Evolutionary conservation across 441 rosid genomes (phyloP).

Genomic region (Hypseocharis bilobata): DNA sequence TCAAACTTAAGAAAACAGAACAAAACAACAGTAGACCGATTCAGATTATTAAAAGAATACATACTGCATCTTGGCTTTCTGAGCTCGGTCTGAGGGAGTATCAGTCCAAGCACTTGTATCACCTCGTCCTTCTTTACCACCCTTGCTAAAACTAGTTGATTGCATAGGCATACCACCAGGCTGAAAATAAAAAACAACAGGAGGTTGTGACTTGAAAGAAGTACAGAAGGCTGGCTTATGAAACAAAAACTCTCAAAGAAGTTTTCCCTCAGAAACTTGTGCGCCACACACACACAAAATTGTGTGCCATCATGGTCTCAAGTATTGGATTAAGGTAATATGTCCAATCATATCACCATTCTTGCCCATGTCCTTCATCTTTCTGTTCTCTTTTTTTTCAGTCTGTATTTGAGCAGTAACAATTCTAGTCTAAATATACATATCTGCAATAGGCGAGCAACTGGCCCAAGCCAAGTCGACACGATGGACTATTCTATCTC

Average conservation of each 20-base stretch:
- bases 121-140: constrained; percentile 69
- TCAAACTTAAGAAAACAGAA: background rate
- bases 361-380: too few relatives aligned
- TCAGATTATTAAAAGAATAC: constrained; percentile 10
- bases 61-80: constrained; percentile 78
- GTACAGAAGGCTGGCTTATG: background rate
- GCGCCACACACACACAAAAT: too few relatives aligned
- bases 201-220: background rate
- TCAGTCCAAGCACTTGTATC: constrained; percentile 82
- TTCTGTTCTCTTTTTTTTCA: too few relatives aligned
- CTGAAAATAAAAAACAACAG: constrained; percentile 32
- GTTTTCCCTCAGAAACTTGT: background rate
- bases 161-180: constrained; percentile 59
- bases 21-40: background rate
- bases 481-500: background rate
- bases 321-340: background rate
- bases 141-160: constrained; percentile 58
- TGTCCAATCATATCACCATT: too few relatives aligned
- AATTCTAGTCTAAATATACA: too few relatives aligned
- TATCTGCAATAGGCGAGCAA: background rate
- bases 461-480: background rate
- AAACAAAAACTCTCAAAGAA: background rate
- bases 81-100: constrained; percentile 72
- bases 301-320: background rate
- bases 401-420: too few relatives aligned